Conservation (phyloP, 2,329 filamentous ascomycete species). For the Cordyceps militaris region DNA sequence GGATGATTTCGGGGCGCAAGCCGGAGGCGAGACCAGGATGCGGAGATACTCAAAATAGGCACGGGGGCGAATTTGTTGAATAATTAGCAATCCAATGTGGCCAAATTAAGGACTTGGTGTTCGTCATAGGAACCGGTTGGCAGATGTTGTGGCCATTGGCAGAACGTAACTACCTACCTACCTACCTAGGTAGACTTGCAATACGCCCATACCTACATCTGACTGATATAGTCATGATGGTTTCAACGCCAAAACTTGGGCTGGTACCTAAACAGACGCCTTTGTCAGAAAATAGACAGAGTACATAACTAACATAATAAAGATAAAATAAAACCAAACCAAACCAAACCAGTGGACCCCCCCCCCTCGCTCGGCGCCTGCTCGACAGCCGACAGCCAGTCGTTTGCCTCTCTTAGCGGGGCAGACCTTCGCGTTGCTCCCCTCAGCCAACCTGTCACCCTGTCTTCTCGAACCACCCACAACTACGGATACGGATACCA, state of each 20-base stretch:
- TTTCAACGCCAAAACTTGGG: too few relatives aligned
- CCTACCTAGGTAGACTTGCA: too few relatives aligned
- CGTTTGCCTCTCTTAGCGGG: background rate
- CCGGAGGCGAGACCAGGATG: background rate
- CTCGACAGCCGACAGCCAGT: slow-evolving; percentile 8
- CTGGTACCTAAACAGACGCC: too few relatives aligned
- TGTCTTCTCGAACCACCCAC: background rate
- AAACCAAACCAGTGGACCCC: background rate
- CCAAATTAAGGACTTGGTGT: too few relatives aligned
- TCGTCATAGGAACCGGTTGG: too few relatives aligned
- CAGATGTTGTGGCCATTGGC: too few relatives aligned
- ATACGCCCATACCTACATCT: too few relatives aligned
- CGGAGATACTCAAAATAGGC: background rate
- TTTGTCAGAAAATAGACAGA: background rate
- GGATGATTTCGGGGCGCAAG: background rate
- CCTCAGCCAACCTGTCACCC: background rate
- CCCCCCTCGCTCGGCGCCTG: slow-evolving; percentile 1
- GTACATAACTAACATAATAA: background rate
- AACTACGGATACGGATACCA: too few relatives aligned
- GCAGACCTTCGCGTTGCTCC: background rate
- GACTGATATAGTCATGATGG: too few relatives aligned
- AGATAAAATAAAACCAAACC: background rate
- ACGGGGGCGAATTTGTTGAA: too few relatives aligned
- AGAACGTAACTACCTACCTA: background rate
- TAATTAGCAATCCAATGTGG: too few relatives aligned